Conservation (phyloP, 495 filamentous ascomycete genomes). For the Neurospora sp. region DNA sequence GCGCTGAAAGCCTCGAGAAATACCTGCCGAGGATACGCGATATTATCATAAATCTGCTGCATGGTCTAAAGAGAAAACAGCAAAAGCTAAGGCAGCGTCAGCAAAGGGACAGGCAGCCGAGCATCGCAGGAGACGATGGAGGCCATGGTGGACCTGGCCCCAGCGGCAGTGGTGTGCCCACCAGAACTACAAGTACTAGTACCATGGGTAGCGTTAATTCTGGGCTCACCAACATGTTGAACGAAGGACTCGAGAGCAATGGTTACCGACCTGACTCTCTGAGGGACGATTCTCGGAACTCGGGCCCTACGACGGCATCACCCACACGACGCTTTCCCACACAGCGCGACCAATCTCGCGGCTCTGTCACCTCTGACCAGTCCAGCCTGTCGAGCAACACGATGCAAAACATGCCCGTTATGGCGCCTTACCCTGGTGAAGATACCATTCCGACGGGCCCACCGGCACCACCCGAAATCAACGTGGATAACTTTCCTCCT, state of each 20-base stretch:
- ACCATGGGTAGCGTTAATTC: conserved; percentile 51
- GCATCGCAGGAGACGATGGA: conserved; percentile 23
- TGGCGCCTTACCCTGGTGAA: conserved; percentile 53
- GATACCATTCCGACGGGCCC: conserved; percentile 37
- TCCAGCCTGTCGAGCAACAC: conserved; percentile 57
- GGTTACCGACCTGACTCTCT: conserved; percentile 28
- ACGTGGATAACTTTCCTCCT: conserved; percentile 49
- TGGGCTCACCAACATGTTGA: conserved; percentile 55
- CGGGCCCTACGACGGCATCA: conserved; percentile 21
- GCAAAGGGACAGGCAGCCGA: conserved; percentile 53
- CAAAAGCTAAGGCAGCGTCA: conserved; percentile 77
- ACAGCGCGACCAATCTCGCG: conserved; percentile 36
- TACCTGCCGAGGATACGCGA: conserved; percentile 90
- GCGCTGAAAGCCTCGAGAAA: conserved; percentile 77
- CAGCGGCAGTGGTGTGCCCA: conserved; percentile 12
- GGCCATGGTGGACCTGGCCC: conserved; percentile 4
- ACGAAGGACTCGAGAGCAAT: conserved; percentile 43
- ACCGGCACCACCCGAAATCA: conserved; percentile 25
- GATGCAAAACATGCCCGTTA: conserved; percentile 58
- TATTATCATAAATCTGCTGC: conserved; percentile 94
- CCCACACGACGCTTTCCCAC: conserved; percentile 30
- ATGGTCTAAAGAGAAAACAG: conserved; percentile 94
- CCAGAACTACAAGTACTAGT: conserved; percentile 57
- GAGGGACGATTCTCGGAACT: conserved; percentile 14
- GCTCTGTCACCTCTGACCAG: conserved; percentile 35